Conservation (phyloP, 495 filamentous ascomycete species). For the Xylaria cubensis region DNA sequence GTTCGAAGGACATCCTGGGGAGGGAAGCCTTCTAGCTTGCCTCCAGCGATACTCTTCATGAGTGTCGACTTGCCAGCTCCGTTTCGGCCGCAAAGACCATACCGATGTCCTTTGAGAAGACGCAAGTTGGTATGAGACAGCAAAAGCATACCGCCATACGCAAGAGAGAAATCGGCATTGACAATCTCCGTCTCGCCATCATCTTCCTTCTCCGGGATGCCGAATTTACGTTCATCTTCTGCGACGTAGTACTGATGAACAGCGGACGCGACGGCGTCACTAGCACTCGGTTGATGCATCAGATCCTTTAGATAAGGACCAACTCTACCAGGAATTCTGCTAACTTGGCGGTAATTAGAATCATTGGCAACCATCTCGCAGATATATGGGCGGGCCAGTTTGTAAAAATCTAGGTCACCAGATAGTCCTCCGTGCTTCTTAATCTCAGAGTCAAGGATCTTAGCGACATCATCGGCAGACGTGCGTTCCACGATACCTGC, state of each 20-base stretch:
- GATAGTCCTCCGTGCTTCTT: constrained; percentile 69
- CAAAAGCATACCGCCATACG: constrained; percentile 97
- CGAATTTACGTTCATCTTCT: constrained; percentile 86
- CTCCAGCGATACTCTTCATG: constrained; percentile 94
- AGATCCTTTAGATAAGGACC: constrained; percentile 78
- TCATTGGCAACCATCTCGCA: constrained; percentile 88
- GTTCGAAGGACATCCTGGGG: constrained; percentile 87
- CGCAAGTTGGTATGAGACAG: constrained; percentile 95
- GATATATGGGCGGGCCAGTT: constrained; percentile 74
- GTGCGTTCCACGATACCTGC: constrained; percentile 69
- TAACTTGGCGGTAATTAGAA: constrained; percentile 79
- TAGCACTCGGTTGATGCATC: constrained; percentile 60
- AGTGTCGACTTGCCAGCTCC: constrained; percentile 98
- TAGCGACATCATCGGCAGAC: constrained; percentile 77
- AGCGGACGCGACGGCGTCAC: constrained; percentile 66
- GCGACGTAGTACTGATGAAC: constrained; percentile 75
- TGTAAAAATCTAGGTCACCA: constrained; percentile 69
- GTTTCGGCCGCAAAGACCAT: constrained; percentile 95
- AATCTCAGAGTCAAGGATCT: constrained; percentile 75
- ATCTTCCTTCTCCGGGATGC: constrained; percentile 82
- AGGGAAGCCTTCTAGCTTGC: constrained; percentile 97
- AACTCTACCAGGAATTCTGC: constrained; percentile 70
- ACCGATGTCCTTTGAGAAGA: constrained; percentile 93
- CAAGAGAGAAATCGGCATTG: constrained; percentile 96
- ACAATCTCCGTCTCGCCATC: constrained; percentile 90